Evolutionary conservation across 1,284 basidiomycete genomes (phyloP).

Genomic region (Meira nashicola): DNA sequence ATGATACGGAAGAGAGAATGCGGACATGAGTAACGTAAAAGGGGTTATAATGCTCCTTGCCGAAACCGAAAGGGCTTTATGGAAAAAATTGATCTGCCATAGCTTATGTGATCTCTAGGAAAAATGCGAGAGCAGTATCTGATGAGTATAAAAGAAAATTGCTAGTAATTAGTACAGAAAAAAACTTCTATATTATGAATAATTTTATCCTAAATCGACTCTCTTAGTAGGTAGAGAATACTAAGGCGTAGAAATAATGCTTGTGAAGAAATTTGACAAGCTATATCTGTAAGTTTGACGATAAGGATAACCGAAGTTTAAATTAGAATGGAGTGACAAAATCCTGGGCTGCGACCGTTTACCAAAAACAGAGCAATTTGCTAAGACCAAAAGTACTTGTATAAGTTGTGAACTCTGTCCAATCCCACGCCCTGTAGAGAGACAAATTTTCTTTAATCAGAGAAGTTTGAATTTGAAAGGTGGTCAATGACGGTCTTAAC

Average conservation of each 20-base stretch:
- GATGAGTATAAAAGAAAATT: no score
- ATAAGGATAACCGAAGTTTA: background rate
- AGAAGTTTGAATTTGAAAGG: background rate
- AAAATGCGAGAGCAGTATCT: constrained; percentile 11
- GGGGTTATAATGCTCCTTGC: constrained; percentile 23
- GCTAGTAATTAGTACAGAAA: no score
- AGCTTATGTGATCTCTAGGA: constrained; percentile 27
- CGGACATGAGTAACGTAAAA: constrained; percentile 44
- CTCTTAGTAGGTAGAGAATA: no score
- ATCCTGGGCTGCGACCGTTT: background rate
- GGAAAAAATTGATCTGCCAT: constrained; percentile 19
- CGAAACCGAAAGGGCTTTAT: constrained; percentile 24
- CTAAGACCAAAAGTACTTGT: background rate
- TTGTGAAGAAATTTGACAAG: no score
- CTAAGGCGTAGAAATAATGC: no score
- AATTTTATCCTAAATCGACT: no score
- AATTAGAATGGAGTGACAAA: background rate
- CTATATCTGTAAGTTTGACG: background rate
- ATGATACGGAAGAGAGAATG: constrained; percentile 39
- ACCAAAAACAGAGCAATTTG: constrained; percentile 1
- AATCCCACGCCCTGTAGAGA: background rate
- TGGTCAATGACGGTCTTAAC: background rate
- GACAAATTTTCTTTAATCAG: background rate
- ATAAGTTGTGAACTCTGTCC: constrained; percentile 1
- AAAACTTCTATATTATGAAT: no score